phyloP scores from a whole-genome alignment of 345 rosid species.

The Populus pruinosa region DNA sequence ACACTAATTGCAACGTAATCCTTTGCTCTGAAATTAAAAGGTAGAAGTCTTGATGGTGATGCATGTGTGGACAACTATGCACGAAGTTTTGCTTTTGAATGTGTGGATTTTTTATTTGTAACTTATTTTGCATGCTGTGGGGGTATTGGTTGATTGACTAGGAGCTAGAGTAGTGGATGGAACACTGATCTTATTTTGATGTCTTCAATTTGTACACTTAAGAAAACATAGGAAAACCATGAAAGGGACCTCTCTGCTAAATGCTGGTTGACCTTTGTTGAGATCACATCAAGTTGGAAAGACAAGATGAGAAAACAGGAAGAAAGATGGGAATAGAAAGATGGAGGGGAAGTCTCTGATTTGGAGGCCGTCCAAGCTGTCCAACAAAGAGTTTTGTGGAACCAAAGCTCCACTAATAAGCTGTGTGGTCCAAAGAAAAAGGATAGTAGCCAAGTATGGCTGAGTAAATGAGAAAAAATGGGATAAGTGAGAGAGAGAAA shows the following conservation, averaged over 20 bases:
- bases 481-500: neutral
- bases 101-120: neutral
- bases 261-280: slow-evolving; percentile 15
- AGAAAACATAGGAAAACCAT: neutral
- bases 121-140: neutral
- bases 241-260: slow-evolving; percentile 12
- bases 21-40: neutral
- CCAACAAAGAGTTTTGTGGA: slow-evolving; percentile 18
- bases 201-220: neutral
- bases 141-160: neutral
- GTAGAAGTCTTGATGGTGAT: neutral
- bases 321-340: neutral
- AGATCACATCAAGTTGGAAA: slow-evolving; percentile 1
- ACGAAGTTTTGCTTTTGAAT: no score
- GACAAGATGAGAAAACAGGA: slow-evolving; percentile 9
- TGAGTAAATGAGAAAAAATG: slow-evolving; percentile 3
- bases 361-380: slow-evolving; percentile 22
- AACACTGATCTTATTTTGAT: neutral
- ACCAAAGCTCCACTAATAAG: slow-evolving; percentile 21
- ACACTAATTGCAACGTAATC: neutral
- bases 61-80: no score
- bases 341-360: neutral
- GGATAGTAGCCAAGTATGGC: slow-evolving; percentile 19
- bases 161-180: neutral
- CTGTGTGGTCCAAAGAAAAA: slow-evolving; percentile 18